Evolutionary conservation across 495 filamentous ascomycete genomes (phyloP), one percentile per base, ranked within the genome.

Genomic region (Aspergillus bridgeri): DNA sequence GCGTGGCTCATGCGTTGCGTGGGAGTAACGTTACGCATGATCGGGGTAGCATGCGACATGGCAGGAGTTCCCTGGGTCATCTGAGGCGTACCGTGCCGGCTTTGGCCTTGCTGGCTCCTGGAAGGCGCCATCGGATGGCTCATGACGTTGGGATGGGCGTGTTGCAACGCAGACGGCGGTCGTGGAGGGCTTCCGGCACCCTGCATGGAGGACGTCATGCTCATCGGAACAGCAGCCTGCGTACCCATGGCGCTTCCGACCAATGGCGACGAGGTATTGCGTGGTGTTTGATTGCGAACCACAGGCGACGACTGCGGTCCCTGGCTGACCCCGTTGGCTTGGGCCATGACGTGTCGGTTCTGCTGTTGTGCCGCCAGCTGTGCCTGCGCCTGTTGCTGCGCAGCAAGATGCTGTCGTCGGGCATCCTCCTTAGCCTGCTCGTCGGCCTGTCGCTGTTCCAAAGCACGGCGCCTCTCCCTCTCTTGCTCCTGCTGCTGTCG

Each of bases 1-100:
- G 79, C 83, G 63, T 91, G 89, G 42, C 73, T 78, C 80, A 91
- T 86, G 11, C 88, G 82, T 57, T 87, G 85, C 15, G 84, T 89
- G 8, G 87, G 85, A 21, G 88, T 88, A 23, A 83, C 82, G 33
- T 85, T 83, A 57, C 86, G 84, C 67, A 86, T 86, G 18, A 87
- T 83, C 0, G 87, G 83, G 3, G 86, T 95, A 51, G 79, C 84
- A 60, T 89, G 87, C 18, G 78, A 72, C 79, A 93, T 86, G 56
- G 86, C 88, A 15, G 92, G 92, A 0, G 91, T 95, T 19, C 85
- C 82, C 56, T 86, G 88, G 9, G 83, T 80, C 79, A 95, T 87
- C 58, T 90, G 85, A 5, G 92, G 92, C 6, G 92, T 97, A 13
- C 87, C 87, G 38, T 89, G 86, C 49, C 80, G 76, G 65, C 84